Conservation (phyloP, 768 basidiomycete species). For the Gloeostereum incarnatum region DNA sequence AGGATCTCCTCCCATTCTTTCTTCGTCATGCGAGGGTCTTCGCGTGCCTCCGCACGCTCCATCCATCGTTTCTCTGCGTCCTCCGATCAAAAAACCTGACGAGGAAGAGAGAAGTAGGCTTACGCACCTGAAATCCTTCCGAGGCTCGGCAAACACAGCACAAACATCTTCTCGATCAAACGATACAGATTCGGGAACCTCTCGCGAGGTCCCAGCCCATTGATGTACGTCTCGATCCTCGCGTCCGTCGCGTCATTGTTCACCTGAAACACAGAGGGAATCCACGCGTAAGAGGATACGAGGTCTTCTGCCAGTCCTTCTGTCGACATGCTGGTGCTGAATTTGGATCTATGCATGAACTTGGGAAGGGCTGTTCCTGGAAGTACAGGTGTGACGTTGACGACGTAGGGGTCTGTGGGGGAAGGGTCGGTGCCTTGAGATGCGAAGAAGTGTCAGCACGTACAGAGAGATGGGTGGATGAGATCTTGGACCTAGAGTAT, state of each 20-base stretch:
- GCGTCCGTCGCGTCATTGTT: constrained; percentile 7
- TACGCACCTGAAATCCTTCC: constrained; percentile 5
- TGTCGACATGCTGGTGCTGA: neutral
- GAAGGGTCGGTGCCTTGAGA: neutral
- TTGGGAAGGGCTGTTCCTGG: neutral
- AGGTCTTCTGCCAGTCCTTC: neutral
- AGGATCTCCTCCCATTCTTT: no score
- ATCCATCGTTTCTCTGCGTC: constrained; percentile 1
- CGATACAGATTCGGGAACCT: constrained; percentile 6
- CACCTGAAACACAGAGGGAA: constrained; percentile 10
- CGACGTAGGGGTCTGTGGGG: constrained; percentile 8
- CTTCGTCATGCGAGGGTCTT: no score
- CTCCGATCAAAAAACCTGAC: neutral
- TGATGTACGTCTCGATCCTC: constrained; percentile 11
- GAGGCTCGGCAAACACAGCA: constrained; percentile 8
- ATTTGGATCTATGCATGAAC: neutral
- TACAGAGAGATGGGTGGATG: constrained; percentile 12
- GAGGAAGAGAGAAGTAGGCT: neutral
- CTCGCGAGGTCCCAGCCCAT: constrained; percentile 11
- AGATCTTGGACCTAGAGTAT: constrained; percentile 9
- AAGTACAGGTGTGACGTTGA: neutral
- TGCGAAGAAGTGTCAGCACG: neutral
- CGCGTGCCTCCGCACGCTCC: neutral
- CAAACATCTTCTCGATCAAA: constrained; percentile 10
- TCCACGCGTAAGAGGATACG: constrained; percentile 8